Percentiles rank a stretch among this genome's conserved stretches.
phyloP scores from a whole-genome alignment of 768 basidiomycete species.

The Podaxis sp. region DNA sequence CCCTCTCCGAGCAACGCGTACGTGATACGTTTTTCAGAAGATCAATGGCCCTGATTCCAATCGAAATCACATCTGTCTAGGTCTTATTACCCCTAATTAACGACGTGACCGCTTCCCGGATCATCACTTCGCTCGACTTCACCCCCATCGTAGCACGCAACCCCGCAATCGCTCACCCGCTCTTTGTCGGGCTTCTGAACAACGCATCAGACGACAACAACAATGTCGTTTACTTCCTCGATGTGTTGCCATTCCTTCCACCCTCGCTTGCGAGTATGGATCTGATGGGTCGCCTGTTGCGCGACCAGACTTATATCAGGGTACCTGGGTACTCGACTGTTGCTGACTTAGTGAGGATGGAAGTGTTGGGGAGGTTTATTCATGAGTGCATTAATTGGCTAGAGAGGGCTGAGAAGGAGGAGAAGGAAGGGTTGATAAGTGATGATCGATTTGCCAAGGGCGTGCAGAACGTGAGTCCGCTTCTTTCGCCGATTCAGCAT shows the following conservation, averaged over 20 bases:
- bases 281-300: slow-evolving; percentile 65
- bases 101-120: slow-evolving; percentile 42
- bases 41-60: neutral
- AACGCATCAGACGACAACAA: slow-evolving; percentile 36
- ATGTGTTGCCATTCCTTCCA: slow-evolving; percentile 63
- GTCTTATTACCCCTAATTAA: slow-evolving; percentile 51
- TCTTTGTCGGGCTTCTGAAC: slow-evolving; percentile 59
- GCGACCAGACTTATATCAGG: slow-evolving; percentile 55
- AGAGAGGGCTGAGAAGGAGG: slow-evolving; percentile 68
- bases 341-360: slow-evolving; percentile 61
- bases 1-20: slow-evolving; percentile 75
- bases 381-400: slow-evolving; percentile 70
- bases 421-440: slow-evolving; percentile 63
- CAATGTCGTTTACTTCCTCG: slow-evolving; percentile 53
- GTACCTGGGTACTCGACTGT: slow-evolving; percentile 51
- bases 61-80: slow-evolving; percentile 31
- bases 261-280: slow-evolving; percentile 76
- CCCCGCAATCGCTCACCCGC: slow-evolving; percentile 66
- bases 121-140: slow-evolving; percentile 70
- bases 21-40: slow-evolving; percentile 23
- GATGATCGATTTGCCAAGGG: slow-evolving; percentile 76
- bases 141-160: slow-evolving; percentile 66
- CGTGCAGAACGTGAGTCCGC: slow-evolving; percentile 60
- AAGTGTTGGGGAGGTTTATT: slow-evolving; percentile 70
- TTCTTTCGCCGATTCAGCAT: too few species aligned